Evolutionary conservation across 139 green algal genomes (phyloP), one percentile per base, ranked within the genome.

Genomic region (Chlorella vulgaris): DNA sequence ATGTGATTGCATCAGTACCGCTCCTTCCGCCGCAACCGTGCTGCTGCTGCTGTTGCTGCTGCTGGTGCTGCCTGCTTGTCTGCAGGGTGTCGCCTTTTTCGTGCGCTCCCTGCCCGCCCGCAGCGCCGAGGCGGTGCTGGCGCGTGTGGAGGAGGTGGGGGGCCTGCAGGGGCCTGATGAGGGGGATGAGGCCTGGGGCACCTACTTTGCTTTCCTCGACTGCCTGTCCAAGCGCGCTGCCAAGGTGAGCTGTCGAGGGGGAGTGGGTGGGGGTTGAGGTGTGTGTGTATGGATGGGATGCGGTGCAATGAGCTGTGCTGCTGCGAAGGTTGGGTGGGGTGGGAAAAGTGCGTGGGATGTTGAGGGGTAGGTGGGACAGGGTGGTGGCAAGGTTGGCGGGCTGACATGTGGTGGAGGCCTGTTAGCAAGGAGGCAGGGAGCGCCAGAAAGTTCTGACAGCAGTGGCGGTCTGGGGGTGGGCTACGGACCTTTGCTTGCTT

Each of bases 121-220:
- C 3, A 29, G 36, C n/a, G 83, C 83, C 18, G 53, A 42, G 29
- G 62, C 24, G 28, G 77, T 80, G 63, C 29, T 50, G 33, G 24
- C 1, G 60, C 38, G 19, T 63, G 61, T 78, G 66, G 76, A 74
- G 58, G 66, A 13, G 69, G 36, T 19, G 42, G 42, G 19, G 22
- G 36, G 7, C 38, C 24, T 26, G 22, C 18, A 38, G 8, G 40
- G 28, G 28, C 26, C 78, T 15, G 22, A 60, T 36, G 69, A 62
- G 6, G 68, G 2, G 2, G 55, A 69, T 39, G 4, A 31, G 7
- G 43, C 55, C 38, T 86, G 67, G 76, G 70, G 78, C 8, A 47
- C 83, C 19, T 90, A 85, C 74, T 80, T 66, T 31, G 55, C 84
- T 19, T 86, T 88, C 43, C 62, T 82, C 53, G 63, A 75, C n/a